Evolutionary conservation across 2,329 filamentous ascomycete species (phyloP), one percentile per base, ranked within the genome.

Genomic region (Waltergamsia citrina): DNA sequence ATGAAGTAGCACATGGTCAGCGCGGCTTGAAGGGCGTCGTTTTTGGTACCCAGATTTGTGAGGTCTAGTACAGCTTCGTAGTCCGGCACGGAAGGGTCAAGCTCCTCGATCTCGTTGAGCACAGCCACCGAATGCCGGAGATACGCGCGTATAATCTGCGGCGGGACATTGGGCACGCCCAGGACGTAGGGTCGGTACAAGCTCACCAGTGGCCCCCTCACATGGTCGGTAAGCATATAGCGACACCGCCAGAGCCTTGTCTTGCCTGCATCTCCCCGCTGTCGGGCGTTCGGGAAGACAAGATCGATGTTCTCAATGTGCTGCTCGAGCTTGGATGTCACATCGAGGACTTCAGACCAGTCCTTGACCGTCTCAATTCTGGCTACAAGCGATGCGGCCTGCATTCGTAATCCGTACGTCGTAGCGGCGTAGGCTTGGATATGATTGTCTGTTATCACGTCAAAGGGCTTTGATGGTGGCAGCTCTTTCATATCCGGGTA

Each of bases 1-100:
- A 74, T 69, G 37, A 69, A 74, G 41, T 67, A 72, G 44, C 71
- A 74, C 10, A 74, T 54, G 37, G 69, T 70, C 29, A 74, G 60
- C 3, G 68, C 66, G 0, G 70, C 68, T 46, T 74, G 69, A 15
- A 72, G 54, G 17, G 74, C 66, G 40, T 74, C 71, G 38, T 64
- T 61, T 43, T 67, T 70, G 23, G 74, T 47, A 9, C 71, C 55
- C 32, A 71, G 59, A 38, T 71, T 60, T 35, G 71, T 69, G 59
- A 73, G 67, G 37, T 69, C 65, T 42, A 59, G 59, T 17, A 70
- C 56, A 27, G 66, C 62, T 26, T 59, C 51, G 33, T 66, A 73
- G 30, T 64, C 60, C 3, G 63, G 54, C 5, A 61, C 53, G 17
- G 53, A 47, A 0, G 67, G 63, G 38, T 74, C 68, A 6, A 74